Evolutionary conservation across 768 basidiomycete species (phyloP).

Genomic region (Xerocomellus dryophilus): DNA sequence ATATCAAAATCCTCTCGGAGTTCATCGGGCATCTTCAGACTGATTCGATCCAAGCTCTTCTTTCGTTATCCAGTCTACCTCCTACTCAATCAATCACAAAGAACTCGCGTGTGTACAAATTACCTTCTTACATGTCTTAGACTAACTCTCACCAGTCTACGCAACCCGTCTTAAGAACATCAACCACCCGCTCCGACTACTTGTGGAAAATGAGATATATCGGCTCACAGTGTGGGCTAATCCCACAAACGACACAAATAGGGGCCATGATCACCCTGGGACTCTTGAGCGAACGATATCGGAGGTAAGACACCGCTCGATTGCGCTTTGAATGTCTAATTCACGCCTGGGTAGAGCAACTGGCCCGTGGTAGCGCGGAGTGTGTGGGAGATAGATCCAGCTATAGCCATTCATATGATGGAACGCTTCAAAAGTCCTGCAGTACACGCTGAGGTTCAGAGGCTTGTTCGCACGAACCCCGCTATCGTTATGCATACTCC

Average conservation of each 20-base stretch:
- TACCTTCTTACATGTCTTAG: neutral
- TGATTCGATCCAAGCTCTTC: slow-evolving; percentile 62
- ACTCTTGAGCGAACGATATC: slow-evolving; percentile 55
- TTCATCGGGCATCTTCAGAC: slow-evolving; percentile 74
- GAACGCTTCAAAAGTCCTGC: slow-evolving; percentile 78
- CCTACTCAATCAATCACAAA: slow-evolving; percentile 45
- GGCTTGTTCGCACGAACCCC: slow-evolving; percentile 71
- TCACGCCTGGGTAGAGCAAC: slow-evolving; percentile 39
- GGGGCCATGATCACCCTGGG: slow-evolving; percentile 59
- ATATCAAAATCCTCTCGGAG: slow-evolving; percentile 83
- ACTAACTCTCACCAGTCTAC: slow-evolving; percentile 45
- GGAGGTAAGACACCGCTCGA: slow-evolving; percentile 46
- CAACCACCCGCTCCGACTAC: slow-evolving; percentile 71
- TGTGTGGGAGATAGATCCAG: slow-evolving; percentile 81
- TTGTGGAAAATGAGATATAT: slow-evolving; percentile 89
- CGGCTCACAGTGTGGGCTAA: slow-evolving; percentile 89
- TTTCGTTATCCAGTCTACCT: slow-evolving; percentile 60
- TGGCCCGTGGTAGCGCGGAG: slow-evolving; percentile 71
- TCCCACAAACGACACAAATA: slow-evolving; percentile 71
- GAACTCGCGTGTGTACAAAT: slow-evolving; percentile 38
- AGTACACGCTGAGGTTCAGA: slow-evolving; percentile 69
- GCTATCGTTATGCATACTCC: slow-evolving; percentile 67
- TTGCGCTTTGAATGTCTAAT: neutral
- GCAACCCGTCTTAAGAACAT: slow-evolving; percentile 57
- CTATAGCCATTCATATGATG: slow-evolving; percentile 76